phyloP scores from a whole-genome alignment of 106 monocot genomes.

The Dendrobium officinale region DNA sequence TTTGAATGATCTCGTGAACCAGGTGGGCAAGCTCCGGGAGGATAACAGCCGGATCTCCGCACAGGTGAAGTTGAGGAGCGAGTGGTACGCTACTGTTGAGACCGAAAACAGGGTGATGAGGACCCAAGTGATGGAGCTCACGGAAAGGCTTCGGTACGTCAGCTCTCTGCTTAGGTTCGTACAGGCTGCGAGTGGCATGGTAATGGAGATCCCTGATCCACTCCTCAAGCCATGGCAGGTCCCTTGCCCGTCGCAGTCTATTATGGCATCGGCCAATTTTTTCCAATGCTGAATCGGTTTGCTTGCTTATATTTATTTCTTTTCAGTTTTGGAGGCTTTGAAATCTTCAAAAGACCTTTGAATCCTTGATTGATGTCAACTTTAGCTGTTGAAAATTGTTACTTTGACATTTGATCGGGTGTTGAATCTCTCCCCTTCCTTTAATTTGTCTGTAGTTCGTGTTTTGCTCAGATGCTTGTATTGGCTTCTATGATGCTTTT shows the following conservation, averaged over 20 bases:
- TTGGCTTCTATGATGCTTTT: no score
- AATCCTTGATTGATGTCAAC: no score
- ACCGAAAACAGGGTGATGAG: slow-evolving; percentile 31
- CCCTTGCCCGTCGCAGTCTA: slow-evolving; percentile 3
- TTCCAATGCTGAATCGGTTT: slow-evolving; percentile 6
- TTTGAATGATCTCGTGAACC: slow-evolving; percentile 35
- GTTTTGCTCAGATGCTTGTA: no score
- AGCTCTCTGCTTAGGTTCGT: slow-evolving; percentile 13
- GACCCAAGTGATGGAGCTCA: slow-evolving; percentile 40
- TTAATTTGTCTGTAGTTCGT: no score
- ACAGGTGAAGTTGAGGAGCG: slow-evolving; percentile 25
- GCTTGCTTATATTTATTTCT: not conserved
- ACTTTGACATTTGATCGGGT: no score
- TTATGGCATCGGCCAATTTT: slow-evolving; percentile 6
- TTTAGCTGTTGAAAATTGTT: no score
- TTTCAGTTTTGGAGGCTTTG: no score
- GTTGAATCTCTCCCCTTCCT: no score
- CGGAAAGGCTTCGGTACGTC: slow-evolving; percentile 44
- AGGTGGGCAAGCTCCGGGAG: slow-evolving; percentile 23
- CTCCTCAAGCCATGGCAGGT: slow-evolving; percentile 8
- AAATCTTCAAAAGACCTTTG: no score
- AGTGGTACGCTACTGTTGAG: slow-evolving; percentile 19
- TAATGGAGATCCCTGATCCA: slow-evolving; percentile 11
- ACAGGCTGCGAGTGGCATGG: slow-evolving; percentile 5
- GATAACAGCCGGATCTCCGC: slow-evolving; percentile 23